A percentile compares a stretch with the other conserved stretches of the same genome.
Conservation (phyloP, 2,329 filamentous ascomycete genomes). For the Coniella vitis region DNA sequence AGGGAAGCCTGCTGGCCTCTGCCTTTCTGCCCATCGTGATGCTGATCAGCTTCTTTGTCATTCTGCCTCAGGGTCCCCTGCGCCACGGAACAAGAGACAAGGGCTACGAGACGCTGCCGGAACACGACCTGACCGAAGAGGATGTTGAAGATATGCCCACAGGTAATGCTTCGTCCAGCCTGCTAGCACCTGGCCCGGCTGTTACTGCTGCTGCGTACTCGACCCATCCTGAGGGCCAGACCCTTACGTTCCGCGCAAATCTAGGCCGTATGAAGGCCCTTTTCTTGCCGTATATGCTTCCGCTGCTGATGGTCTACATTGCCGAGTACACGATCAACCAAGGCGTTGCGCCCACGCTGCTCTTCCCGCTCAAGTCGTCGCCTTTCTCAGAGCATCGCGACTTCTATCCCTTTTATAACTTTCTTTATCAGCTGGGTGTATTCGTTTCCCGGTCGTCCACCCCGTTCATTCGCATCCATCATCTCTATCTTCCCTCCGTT, state of each 20-base stretch:
- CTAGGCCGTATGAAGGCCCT: slow-evolving; percentile 62
- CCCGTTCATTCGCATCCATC: slow-evolving; percentile 74
- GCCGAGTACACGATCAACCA: slow-evolving; percentile 98
- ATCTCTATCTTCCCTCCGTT: slow-evolving; percentile 73
- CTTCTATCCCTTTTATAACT: slow-evolving; percentile 92
- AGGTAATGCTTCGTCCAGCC: slow-evolving; percentile 38
- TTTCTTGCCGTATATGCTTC: slow-evolving; percentile 80
- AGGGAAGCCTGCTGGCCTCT: slow-evolving; percentile 66
- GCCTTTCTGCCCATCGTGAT: slow-evolving; percentile 76
- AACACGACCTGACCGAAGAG: slow-evolving; percentile 31
- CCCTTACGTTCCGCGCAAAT: slow-evolving; percentile 36
- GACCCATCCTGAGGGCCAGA: slow-evolving; percentile 23
- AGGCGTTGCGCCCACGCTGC: slow-evolving; percentile 79
- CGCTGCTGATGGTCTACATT: slow-evolving; percentile 84
- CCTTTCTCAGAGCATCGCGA: slow-evolving; percentile 77
- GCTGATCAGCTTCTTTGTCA: slow-evolving; percentile 76
- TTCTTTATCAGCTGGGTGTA: slow-evolving; percentile 90
- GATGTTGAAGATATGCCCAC: slow-evolving; percentile 29
- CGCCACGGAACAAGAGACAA: slow-evolving; percentile 36
- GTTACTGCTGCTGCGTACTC: slow-evolving; percentile 35
- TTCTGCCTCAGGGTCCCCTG: slow-evolving; percentile 66
- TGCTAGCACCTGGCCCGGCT: slow-evolving; percentile 39
- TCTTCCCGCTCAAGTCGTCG: slow-evolving; percentile 71
- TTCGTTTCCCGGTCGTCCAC: slow-evolving; percentile 91
- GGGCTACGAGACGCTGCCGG: slow-evolving; percentile 48